A percentile compares a stretch with the other conserved stretches of the same genome.
phyloP scores from a whole-genome alignment of 768 basidiomycete genomes.

The Suillus cothurnatus region DNA sequence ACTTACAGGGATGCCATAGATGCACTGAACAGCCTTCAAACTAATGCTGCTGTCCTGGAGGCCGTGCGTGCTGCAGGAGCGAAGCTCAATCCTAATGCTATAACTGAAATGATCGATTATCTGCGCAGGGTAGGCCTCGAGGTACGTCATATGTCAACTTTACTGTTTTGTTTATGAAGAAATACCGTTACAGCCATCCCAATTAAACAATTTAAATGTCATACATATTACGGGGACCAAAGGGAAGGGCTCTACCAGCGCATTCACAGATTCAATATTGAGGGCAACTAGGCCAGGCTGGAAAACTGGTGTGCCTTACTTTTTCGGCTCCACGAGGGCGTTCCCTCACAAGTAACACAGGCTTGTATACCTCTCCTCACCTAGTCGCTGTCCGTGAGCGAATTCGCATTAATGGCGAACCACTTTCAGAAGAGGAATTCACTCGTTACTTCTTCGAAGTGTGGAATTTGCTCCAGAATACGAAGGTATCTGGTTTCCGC shows the following conservation, averaged over 20 bases:
- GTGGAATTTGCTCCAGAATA: conserved; percentile 78
- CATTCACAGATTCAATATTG: conserved; percentile 87
- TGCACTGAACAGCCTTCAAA: conserved; percentile 79
- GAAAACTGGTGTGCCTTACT: conserved; percentile 68
- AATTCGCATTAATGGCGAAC: conserved; percentile 89
- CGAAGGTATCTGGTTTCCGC: conserved; percentile 43
- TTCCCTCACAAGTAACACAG: conserved; percentile 39
- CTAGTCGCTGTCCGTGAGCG: conserved; percentile 94
- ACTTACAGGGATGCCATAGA: conserved; percentile 77
- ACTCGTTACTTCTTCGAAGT: conserved; percentile 94
- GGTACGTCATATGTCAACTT: conserved; percentile 45
- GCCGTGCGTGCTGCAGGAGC: conserved; percentile 77
- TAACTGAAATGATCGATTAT: conserved; percentile 92
- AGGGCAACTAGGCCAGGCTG: conserved; percentile 71
- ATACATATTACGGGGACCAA: conserved; percentile 98
- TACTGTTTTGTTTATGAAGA: conserved; percentile 17
- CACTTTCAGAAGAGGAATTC: conserved; percentile 87
- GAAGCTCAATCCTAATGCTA: conserved; percentile 57
- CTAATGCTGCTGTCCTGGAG: conserved; percentile 91
- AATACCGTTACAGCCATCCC: conserved; percentile 56
- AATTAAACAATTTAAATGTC: conserved; percentile 88
- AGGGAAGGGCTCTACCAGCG: conserved; percentile 96
- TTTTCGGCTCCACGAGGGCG: background rate
- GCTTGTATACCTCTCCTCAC: conserved; percentile 96
- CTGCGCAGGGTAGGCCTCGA: conserved; percentile 82